Conservation (phyloP, 2,329 filamentous ascomycete genomes). For the Epichloe typhina region DNA sequence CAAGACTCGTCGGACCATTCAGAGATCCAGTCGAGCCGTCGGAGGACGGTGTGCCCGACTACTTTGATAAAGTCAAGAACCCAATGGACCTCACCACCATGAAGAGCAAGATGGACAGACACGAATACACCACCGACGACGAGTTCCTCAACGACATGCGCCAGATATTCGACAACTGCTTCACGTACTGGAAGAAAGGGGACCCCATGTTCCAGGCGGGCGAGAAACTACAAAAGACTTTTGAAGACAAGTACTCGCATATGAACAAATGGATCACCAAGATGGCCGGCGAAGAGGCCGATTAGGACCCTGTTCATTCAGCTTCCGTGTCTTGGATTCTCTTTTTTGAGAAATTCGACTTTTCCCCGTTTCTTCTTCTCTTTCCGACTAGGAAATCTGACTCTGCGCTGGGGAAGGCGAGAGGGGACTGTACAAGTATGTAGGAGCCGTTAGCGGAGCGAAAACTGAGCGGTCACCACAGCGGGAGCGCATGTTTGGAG, state of each 20-base stretch:
- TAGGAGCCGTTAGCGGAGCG: no score
- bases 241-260: slow-evolving; percentile 44
- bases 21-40: slow-evolving; percentile 44
- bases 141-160: slow-evolving; percentile 45
- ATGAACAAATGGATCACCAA: slow-evolving; percentile 49
- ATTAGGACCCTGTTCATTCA: slow-evolving; percentile 3
- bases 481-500: no score
- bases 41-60: slow-evolving; percentile 46
- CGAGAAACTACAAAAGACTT: slow-evolving; percentile 42
- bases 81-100: slow-evolving; percentile 51
- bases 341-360: no score
- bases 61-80: slow-evolving; percentile 44
- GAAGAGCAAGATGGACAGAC: slow-evolving; percentile 44
- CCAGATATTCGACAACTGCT: slow-evolving; percentile 51
- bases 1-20: slow-evolving; percentile 50
- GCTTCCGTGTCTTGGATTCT: background rate
- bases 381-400: background rate
- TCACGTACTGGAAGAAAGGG: slow-evolving; percentile 45
- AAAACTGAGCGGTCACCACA: no score
- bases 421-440: no score
- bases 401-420: no score
- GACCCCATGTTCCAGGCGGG: slow-evolving; percentile 42
- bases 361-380: background rate
- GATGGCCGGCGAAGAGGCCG: slow-evolving; percentile 27
- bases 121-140: slow-evolving; percentile 36